Base-by-base conservation (phyloP, 2,329 filamentous ascomycete species). In the Ascochyta koolunga region DNA sequence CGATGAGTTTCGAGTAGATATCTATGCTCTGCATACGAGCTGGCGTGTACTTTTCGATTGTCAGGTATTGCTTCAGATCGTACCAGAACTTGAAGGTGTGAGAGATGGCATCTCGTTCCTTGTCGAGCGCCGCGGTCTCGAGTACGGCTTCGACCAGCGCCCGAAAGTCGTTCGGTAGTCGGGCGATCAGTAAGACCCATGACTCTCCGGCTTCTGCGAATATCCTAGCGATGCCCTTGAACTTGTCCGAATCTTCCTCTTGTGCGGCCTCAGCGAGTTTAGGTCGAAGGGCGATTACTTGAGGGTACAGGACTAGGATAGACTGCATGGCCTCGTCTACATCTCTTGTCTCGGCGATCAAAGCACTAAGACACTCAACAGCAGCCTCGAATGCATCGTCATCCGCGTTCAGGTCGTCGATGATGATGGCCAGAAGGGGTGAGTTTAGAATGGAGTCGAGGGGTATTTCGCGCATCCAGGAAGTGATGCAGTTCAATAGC, bases 1-100 rank as follows among this genome's bases (percentile, higher is more conserved):
- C 93, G 54, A 99, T 93, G 33, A 99, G 82, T 70, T 89, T 89
- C 2, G 91, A 90, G 76, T 91, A 99, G 40, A 97, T 80, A 62
- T 96, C 90, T 31, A 90, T 82, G 50, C 91, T 85, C 65, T 89
- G 83, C 59, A 91, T 76, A 45, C 93, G 86, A 35, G 93, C 89
- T 66, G 92, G 84, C 45, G 90, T 89, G 72, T 97, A 99, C 62
- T 89, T 89, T 31, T 98, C 93, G 47, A 99, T 77, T 1, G 93
- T 92, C 41, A 99, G 82, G 72, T 96, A 97, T 73, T 97, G 92
- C 80, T 99, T 99, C 40, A 99, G 83, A 71, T 99, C 95, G 72
- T 96, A 98, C 95, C 95, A 99, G 78, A 99, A 98, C 63, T 86
- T 87, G 77, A 99, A 99, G 0, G 96, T 99, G 67, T 95, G 87